Percentiles rank a stretch among this genome's conserved stretches.
Conservation (phyloP, 805 yeast genomes). For the Saccharomyces jurei region DNA sequence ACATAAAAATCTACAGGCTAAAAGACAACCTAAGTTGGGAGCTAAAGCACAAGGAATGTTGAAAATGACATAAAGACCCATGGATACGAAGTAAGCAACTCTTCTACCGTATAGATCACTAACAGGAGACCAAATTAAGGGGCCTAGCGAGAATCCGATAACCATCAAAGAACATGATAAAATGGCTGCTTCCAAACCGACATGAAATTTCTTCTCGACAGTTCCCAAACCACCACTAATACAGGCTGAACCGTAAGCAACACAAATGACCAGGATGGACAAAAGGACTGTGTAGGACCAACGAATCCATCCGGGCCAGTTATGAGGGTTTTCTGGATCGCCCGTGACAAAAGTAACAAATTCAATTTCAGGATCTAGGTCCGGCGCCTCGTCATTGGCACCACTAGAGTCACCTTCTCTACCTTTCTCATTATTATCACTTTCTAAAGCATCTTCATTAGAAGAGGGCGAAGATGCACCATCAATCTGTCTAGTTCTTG, state of each 20-base stretch:
- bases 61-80: conserved; percentile 66
- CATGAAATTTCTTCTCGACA: conserved; percentile 57
- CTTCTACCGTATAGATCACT: conserved; percentile 81
- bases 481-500: conserved; percentile 32
- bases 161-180: conserved; percentile 83
- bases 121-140: conserved; percentile 82
- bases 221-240: conserved; percentile 78
- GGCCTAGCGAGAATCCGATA: conserved; percentile 80
- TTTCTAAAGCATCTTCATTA: conserved; percentile 15
- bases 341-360: conserved; percentile 72
- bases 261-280: conserved; percentile 71
- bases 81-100: conserved; percentile 71
- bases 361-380: conserved; percentile 59
- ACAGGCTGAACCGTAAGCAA: conserved; percentile 90
- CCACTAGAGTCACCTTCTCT: conserved; percentile 20
- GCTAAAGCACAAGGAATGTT: conserved; percentile 83
- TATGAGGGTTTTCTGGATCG: conserved; percentile 87
- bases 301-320: conserved; percentile 54
- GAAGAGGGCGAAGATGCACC: conserved; percentile 22
- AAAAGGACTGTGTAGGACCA: conserved; percentile 64
- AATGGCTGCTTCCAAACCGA: conserved; percentile 69
- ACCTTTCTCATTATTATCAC: conserved; percentile 19
- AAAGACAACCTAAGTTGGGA: conserved; percentile 70
- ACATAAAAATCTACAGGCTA: conserved; percentile 77
- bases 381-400: conserved; percentile 20